Base-by-base conservation (phyloP, 805 yeast genomes). In the Hanseniaspora meyeri region DNA sequence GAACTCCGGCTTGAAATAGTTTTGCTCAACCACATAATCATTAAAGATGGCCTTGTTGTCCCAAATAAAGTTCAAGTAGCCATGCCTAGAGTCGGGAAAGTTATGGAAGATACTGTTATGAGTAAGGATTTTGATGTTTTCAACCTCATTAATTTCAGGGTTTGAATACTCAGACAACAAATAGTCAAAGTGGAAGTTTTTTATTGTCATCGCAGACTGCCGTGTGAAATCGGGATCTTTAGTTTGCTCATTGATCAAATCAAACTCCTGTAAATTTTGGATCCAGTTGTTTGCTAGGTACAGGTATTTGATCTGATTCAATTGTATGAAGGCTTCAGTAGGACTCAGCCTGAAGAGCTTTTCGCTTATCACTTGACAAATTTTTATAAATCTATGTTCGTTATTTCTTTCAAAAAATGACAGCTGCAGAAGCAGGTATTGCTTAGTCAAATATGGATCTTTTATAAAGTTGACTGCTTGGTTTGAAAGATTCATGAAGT, bases 1-100 rank as follows among this genome's bases (percentile, higher is more conserved):
- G 9, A 5, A n/a, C n/a, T 17, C 27, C 24, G 19, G 45, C 9
- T 67, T 67, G 40, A 20, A 17, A 50, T 27, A n/a, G 7, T 39
- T 31, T 16, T 27, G 17, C 1, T 38, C 43, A 39, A 27, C 16
- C 2, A 42, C 48, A 31, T 34, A 42, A 38, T 38, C 34, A 9
- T 20, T 19, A 34, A 54, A 54, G 2, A 48, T 24, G 1, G 8
- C 19, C 16, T 48, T 34, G 17, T 42, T 54, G 34, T 54, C 43
- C 57, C 57, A 54, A 14, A 54, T 54, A 5, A 43, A 24, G n/a
- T 54, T 50, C 36, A 54, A 20, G 17, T 54, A 54, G 4, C 57
- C 57, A 20, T 40, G 19, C 7, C 29, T 19, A n/a, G 29, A 27
- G 10, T 43, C 17, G 12, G 57, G 57, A 14, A 32, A 48, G n/a